Percentiles rank a stretch among this genome's conserved stretches.
phyloP scores from a whole-genome alignment of 257 asterid species.

The Solanum phureja region DNA sequence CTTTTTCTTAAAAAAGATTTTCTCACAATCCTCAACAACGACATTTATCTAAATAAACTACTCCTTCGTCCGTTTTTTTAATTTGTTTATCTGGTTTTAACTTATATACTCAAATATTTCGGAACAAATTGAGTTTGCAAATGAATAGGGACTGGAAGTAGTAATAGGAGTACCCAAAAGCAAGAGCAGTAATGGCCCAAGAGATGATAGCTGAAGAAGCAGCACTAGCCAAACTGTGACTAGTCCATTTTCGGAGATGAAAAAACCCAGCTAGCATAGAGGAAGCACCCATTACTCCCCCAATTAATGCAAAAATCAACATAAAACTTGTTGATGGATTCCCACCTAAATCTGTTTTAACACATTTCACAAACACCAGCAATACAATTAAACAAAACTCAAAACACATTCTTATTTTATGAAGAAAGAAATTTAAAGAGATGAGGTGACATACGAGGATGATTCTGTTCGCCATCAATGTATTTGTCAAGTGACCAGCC shows the following conservation, averaged over 20 bases:
- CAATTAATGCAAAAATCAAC: constrained; percentile 43
- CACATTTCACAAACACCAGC: background rate
- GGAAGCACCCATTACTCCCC: constrained; percentile 49
- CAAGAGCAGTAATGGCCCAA: constrained; percentile 48
- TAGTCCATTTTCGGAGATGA: constrained; percentile 48
- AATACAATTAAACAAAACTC: background rate
- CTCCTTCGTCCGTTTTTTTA: too few relatives aligned
- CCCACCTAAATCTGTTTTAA: constrained; percentile 54
- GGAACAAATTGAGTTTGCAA: too few relatives aligned
- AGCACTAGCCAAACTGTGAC: constrained; percentile 43
- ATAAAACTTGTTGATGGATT: constrained; percentile 58
- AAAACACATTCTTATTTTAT: background rate
- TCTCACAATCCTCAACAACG: too few relatives aligned
- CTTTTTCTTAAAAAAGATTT: too few relatives aligned
- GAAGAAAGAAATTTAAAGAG: background rate
- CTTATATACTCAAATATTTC: too few relatives aligned
- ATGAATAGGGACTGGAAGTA: background rate
- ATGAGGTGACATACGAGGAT: constrained; percentile 36
- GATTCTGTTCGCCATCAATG: constrained; percentile 76
- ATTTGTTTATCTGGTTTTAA: too few relatives aligned
- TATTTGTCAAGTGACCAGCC: constrained; percentile 75
- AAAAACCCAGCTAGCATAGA: constrained; percentile 34
- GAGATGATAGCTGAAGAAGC: constrained; percentile 42
- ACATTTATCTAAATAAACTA: too few relatives aligned
- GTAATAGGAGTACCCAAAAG: constrained; percentile 45